phyloP scores from a whole-genome alignment of 257 asterid genomes.

The Craterostigma plantagineum region DNA sequence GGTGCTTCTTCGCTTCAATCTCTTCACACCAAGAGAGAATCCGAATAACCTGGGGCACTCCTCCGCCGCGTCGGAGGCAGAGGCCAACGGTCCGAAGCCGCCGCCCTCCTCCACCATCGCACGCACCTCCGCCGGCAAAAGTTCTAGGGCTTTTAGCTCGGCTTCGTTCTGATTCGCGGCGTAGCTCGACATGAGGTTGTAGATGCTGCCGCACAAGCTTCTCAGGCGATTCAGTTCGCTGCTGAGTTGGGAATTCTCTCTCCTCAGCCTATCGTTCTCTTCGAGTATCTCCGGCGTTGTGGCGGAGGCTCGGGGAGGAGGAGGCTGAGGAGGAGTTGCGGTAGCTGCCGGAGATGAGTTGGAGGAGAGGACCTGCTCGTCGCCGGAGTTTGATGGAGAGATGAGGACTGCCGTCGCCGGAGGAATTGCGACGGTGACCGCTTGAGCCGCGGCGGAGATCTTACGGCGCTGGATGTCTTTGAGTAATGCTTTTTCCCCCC shows the following conservation, averaged over 20 bases:
- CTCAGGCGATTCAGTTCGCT: slow-evolving; percentile 31
- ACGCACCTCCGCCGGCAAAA: slow-evolving; percentile 14
- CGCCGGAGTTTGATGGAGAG: slow-evolving; percentile 60
- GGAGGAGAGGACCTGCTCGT: slow-evolving; percentile 66
- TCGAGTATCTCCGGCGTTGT: slow-evolving; percentile 33
- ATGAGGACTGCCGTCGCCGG: slow-evolving; percentile 11
- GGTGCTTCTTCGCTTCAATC: slow-evolving; percentile 17
- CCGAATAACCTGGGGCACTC: slow-evolving; percentile 46
- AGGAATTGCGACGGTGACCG: slow-evolving; percentile 9
- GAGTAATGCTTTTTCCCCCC: slow-evolving; percentile 44
- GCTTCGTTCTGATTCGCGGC: slow-evolving; percentile 15
- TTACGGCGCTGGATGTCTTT: slow-evolving; percentile 70
- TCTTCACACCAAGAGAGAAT: slow-evolving; percentile 37
- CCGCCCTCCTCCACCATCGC: slow-evolving; percentile 6
- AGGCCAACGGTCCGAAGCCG: background rate
- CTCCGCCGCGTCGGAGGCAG: slow-evolving; percentile 7
- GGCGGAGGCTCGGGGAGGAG: slow-evolving; percentile 15
- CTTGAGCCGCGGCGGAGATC: slow-evolving; percentile 16
- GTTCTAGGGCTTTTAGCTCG: background rate
- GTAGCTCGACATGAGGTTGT: slow-evolving; percentile 38
- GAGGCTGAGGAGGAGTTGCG: slow-evolving; percentile 8
- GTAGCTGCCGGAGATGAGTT: slow-evolving; percentile 47
- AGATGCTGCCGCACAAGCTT: slow-evolving; percentile 36
- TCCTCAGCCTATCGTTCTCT: slow-evolving; percentile 52
- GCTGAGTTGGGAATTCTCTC: slow-evolving; percentile 42